Percentiles rank a stretch among this genome's conserved stretches.
Evolutionary conservation across 2,329 filamentous ascomycete species (phyloP).

Genomic region (Penicillium sp.): DNA sequence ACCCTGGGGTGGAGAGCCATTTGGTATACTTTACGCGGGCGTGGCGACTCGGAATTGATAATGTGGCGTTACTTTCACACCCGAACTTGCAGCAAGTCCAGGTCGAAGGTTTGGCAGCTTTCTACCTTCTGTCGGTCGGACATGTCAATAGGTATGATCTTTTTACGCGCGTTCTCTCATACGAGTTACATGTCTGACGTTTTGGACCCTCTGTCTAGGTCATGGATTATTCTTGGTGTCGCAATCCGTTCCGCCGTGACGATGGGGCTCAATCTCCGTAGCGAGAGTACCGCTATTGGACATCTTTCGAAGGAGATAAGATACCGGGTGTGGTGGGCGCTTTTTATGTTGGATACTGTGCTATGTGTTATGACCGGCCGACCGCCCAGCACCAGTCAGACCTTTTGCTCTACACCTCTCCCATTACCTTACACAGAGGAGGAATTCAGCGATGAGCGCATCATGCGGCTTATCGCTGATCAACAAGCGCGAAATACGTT

Average conservation of each 20-base stretch:
- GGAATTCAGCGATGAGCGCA: constrained; percentile 32
- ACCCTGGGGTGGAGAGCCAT: constrained; percentile 32
- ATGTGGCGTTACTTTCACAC: constrained; percentile 36
- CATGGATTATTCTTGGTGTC: constrained; percentile 43
- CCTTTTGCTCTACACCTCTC: constrained; percentile 44
- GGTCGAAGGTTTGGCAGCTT: constrained; percentile 41
- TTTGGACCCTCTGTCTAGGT: constrained; percentile 24
- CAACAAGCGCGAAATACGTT: constrained; percentile 32
- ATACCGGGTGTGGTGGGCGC: constrained; percentile 48
- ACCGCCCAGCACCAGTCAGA: constrained; percentile 37
- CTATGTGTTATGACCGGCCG: constrained; percentile 46
- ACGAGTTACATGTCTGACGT: not conserved
- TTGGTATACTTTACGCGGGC: constrained; percentile 44
- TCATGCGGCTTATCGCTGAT: constrained; percentile 33
- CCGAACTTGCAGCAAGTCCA: constrained; percentile 47
- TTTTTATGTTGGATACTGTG: constrained; percentile 42
- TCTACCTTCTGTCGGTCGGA: constrained; percentile 41
- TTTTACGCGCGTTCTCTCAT: not conserved
- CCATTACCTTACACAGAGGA: constrained; percentile 42
- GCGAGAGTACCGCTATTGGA: constrained; percentile 36
- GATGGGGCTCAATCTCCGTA: constrained; percentile 46
- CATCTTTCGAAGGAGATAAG: constrained; percentile 42
- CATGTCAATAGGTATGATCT: constrained; percentile 44
- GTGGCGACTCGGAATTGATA: constrained; percentile 40
- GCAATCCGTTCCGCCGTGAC: constrained; percentile 43